These are phyloP conservation scores for Sonneratia alba DNA, from an alignment of 345 rosid genomes.

Conservation along the genomic window DNA sequence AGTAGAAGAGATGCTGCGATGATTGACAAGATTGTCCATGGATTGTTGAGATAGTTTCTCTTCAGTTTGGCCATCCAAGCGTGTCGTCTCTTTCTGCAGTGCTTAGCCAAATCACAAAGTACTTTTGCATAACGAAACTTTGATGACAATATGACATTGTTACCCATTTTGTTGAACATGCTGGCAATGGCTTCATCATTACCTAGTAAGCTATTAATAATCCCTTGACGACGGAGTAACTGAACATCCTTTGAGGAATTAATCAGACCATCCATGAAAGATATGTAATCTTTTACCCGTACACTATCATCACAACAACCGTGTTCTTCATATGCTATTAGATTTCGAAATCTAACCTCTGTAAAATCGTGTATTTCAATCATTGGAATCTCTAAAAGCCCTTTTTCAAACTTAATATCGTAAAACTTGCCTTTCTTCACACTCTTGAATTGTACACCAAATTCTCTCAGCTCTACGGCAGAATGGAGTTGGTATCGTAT, in stretches of 20 bases:
- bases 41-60: neutral
- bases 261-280: no score
- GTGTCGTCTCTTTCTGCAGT: constrained; percentile 6
- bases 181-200: constrained; percentile 4
- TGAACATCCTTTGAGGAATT: no score
- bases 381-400: constrained; percentile 11
- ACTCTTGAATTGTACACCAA: constrained; percentile 11
- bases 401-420: constrained; percentile 9
- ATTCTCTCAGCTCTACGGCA: constrained; percentile 13
- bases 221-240: no score
- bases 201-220: constrained; percentile 2
- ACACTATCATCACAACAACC: no score
- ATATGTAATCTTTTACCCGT: constrained; percentile 7
- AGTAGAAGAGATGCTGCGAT: neutral
- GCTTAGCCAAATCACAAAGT: neutral
- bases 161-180: neutral
- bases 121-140: neutral
- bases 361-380: neutral
- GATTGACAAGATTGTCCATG: neutral
- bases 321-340: constrained; percentile 18
- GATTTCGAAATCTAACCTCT: constrained; percentile 8
- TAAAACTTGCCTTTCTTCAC: neutral
- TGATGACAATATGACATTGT: neutral
- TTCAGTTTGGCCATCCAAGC: constrained; percentile 3
- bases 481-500: neutral